A percentile compares a stretch with the other conserved stretches of the same genome.
Conservation (phyloP, 2,329 filamentous ascomycete species). For the Calonectria pseudoturangicola region DNA sequence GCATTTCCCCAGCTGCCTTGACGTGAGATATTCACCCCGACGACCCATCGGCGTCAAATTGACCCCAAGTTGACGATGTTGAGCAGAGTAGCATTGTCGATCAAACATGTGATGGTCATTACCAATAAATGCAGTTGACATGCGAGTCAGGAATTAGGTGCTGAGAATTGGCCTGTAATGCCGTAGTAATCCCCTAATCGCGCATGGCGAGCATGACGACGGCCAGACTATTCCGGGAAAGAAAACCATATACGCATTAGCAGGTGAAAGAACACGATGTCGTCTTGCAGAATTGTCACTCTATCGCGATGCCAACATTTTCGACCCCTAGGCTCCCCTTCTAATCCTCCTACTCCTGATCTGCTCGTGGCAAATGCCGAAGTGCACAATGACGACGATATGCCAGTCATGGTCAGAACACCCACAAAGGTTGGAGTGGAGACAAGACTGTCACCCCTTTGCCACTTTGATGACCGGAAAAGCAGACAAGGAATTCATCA, state of each 20-base stretch:
- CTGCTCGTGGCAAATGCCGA: slow-evolving; percentile 23
- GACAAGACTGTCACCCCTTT: slow-evolving; percentile 27
- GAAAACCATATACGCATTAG: not conserved
- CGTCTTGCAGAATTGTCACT: slow-evolving; percentile 30
- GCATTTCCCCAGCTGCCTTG: slow-evolving; percentile 32
- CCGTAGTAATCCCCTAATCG: slow-evolving; percentile 38
- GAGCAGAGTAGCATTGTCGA: slow-evolving; percentile 26
- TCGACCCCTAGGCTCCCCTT: not conserved
- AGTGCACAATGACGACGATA: slow-evolving; percentile 25
- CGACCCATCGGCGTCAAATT: slow-evolving; percentile 27
- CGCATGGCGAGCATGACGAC: slow-evolving; percentile 34
- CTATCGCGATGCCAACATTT: slow-evolving; percentile 22
- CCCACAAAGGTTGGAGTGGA: slow-evolving; percentile 8
- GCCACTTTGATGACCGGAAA: slow-evolving; percentile 25
- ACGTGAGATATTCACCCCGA: slow-evolving; percentile 33
- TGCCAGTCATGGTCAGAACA: slow-evolving; percentile 20
- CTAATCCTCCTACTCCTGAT: not conserved
- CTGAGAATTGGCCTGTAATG: slow-evolving; percentile 35
- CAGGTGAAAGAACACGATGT: slow-evolving; percentile 32
- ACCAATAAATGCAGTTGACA: slow-evolving; percentile 25
- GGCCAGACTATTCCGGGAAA: slow-evolving; percentile 21
- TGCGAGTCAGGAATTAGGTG: slow-evolving; percentile 25
- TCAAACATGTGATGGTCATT: slow-evolving; percentile 42
- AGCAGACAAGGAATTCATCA: not conserved
- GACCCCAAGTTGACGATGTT: slow-evolving; percentile 13